A percentile compares a stretch with the other conserved stretches of the same genome.
Evolutionary conservation across 2,329 filamentous ascomycete species (phyloP).

Genomic region (Sporothrix pallida): DNA sequence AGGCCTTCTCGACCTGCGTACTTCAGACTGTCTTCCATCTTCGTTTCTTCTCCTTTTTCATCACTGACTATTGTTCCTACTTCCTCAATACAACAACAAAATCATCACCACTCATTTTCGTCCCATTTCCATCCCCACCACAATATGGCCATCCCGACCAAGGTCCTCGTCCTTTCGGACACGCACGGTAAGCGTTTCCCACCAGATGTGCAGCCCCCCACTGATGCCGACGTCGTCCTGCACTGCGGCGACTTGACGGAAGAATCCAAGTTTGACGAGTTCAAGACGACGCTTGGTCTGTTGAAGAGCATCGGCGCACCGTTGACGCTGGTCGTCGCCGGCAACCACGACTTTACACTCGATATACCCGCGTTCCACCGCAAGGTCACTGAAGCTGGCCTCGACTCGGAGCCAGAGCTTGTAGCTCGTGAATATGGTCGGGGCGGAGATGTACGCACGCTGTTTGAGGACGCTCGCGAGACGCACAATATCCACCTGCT

Average conservation of each 20-base stretch:
- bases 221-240: conserved; percentile 53
- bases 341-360: conserved; percentile 60
- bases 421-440: conserved; percentile 48
- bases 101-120: too few relatives aligned
- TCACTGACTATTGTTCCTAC: too few relatives aligned
- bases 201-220: background rate
- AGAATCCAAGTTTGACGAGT: conserved; percentile 50
- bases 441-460: conserved; percentile 46
- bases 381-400: conserved; percentile 34
- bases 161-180: conserved; percentile 54
- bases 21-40: too few relatives aligned
- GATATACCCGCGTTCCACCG: conserved; percentile 44
- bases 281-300: conserved; percentile 49
- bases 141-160: conserved; percentile 39
- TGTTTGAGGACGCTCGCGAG: conserved; percentile 48
- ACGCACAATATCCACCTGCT: conserved; percentile 54
- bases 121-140: too few relatives aligned
- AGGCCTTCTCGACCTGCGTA: too few relatives aligned
- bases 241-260: conserved; percentile 61
- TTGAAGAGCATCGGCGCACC: conserved; percentile 53
- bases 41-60: too few relatives aligned
- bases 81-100: too few relatives aligned
- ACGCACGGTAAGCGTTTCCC: conserved; percentile 48
- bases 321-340: conserved; percentile 60
- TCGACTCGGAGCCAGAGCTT: conserved; percentile 36